Evolutionary conservation across 495 filamentous ascomycete species (phyloP).

Genomic region (Xylaria bambusicola): DNA sequence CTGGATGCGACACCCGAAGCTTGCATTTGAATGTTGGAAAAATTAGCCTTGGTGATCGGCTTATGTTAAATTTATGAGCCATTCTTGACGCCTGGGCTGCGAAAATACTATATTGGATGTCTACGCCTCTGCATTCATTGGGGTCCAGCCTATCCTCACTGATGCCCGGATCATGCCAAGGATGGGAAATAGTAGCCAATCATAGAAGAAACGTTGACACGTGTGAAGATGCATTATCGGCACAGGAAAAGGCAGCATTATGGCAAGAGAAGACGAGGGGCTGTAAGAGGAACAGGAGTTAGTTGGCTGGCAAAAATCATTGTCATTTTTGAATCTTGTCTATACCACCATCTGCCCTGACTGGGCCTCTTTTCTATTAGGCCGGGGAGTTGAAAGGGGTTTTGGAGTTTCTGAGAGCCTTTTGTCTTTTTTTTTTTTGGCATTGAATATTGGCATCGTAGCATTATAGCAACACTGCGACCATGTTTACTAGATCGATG

Average conservation of each 20-base stretch:
- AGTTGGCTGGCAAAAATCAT: slow-evolving; percentile 20
- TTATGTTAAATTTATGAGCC: slow-evolving; percentile 7
- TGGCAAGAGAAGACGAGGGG: slow-evolving; percentile 7
- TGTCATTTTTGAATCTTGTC: slow-evolving; percentile 14
- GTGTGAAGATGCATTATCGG: slow-evolving; percentile 21
- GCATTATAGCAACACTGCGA: not conserved
- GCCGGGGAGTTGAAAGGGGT: slow-evolving; percentile 1
- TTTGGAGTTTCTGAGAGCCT: slow-evolving; percentile 3
- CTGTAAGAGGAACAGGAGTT: slow-evolving; percentile 19
- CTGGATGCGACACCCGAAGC: not conserved
- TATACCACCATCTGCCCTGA: slow-evolving; percentile 11
- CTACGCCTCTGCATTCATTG: slow-evolving; percentile 1
- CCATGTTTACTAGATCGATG: slow-evolving; percentile 9
- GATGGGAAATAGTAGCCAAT: slow-evolving; percentile 7
- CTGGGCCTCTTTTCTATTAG: slow-evolving; percentile 5
- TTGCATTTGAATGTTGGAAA: slow-evolving; percentile 5
- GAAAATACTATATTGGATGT: slow-evolving; percentile 14
- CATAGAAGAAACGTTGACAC: slow-evolving; percentile 17
- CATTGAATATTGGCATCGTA: not conserved
- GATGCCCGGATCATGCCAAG: slow-evolving; percentile 2
- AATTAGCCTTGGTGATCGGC: slow-evolving; percentile 3
- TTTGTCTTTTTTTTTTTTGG: not conserved
- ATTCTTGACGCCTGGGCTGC: slow-evolving; percentile 10
- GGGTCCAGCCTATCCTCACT: slow-evolving; percentile 9
- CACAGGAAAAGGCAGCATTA: slow-evolving; percentile 21